Evolutionary conservation across 1,139 yeast species (phyloP).

Genomic region (Candida labiduridarum): DNA sequence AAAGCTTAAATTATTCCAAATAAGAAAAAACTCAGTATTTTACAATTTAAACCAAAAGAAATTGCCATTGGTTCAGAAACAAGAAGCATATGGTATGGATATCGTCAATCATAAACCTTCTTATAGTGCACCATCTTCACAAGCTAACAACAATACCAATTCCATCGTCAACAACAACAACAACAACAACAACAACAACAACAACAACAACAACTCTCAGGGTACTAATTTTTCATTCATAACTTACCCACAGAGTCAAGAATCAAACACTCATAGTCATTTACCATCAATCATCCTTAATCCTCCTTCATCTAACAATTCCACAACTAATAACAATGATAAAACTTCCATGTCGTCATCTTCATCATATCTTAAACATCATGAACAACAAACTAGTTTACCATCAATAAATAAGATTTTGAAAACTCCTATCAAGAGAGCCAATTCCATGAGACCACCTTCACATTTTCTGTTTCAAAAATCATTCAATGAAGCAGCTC

Average conservation of each 20-base stretch:
- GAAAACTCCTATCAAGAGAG: slow-evolving; percentile 46
- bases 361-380: slow-evolving; percentile 8
- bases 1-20: slow-evolving; percentile 35
- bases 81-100: slow-evolving; percentile 9
- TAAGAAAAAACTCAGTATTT: slow-evolving; percentile 33
- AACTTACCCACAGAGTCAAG: slow-evolving; percentile 4
- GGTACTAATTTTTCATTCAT: slow-evolving; percentile 5
- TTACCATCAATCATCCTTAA: slow-evolving; percentile 17
- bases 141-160: background rate
- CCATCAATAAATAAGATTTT: slow-evolving; percentile 50
- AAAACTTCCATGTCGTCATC: slow-evolving; percentile 5
- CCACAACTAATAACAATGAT: background rate
- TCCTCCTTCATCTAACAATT: slow-evolving; percentile 13
- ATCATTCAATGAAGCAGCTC: slow-evolving; percentile 17
- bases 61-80: slow-evolving; percentile 16
- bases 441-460: slow-evolving; percentile 27
- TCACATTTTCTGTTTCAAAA: slow-evolving; percentile 16
- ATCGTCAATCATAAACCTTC: slow-evolving; percentile 9
- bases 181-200: background rate
- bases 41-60: slow-evolving; percentile 20
- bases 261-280: background rate
- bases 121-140: slow-evolving; percentile 1
- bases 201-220: background rate
- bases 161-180: background rate
- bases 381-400: slow-evolving; percentile 16